A percentile compares a stretch with the other conserved stretches of the same genome.
Evolutionary conservation across 2,329 filamentous ascomycete genomes (phyloP).

Genomic region (Ceratocystis destructans): DNA sequence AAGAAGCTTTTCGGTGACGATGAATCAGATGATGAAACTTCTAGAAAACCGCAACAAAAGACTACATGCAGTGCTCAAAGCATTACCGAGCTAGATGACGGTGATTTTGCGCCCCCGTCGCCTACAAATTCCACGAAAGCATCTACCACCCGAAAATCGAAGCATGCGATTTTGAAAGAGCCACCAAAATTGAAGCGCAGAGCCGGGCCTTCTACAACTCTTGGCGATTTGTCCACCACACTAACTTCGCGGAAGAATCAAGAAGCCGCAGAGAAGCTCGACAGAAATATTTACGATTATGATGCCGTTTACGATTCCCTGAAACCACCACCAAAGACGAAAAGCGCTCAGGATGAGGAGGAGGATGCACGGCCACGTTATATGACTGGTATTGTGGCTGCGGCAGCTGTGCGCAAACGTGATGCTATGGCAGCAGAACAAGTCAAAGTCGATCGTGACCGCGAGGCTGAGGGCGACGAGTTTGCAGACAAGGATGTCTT

Average conservation of each 20-base stretch:
- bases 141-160: constrained; percentile 24
- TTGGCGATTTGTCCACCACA: constrained; percentile 53
- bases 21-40: constrained; percentile 40
- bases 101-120: constrained; percentile 14
- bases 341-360: constrained; percentile 38
- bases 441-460: constrained; percentile 63
- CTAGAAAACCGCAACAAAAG: constrained; percentile 30
- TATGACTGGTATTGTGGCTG: constrained; percentile 59
- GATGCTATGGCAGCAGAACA: constrained; percentile 68
- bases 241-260: constrained; percentile 50
- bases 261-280: constrained; percentile 50
- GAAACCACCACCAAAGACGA: constrained; percentile 49
- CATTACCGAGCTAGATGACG: constrained; percentile 46
- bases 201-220: constrained; percentile 33
- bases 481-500: constrained; percentile 76
- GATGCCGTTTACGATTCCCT: constrained; percentile 69
- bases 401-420: constrained; percentile 62
- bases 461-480: constrained; percentile 67
- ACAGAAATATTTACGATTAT: constrained; percentile 72
- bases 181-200: constrained; percentile 25
- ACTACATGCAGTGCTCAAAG: constrained; percentile 34
- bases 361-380: constrained; percentile 58
- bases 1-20: constrained; percentile 46
- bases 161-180: neutral
- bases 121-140: constrained; percentile 17